Percentiles rank a stretch among this genome's conserved stretches.
Evolutionary conservation across 805 yeast species (phyloP).

Genomic region (Nakazawaea ambrosiae): DNA sequence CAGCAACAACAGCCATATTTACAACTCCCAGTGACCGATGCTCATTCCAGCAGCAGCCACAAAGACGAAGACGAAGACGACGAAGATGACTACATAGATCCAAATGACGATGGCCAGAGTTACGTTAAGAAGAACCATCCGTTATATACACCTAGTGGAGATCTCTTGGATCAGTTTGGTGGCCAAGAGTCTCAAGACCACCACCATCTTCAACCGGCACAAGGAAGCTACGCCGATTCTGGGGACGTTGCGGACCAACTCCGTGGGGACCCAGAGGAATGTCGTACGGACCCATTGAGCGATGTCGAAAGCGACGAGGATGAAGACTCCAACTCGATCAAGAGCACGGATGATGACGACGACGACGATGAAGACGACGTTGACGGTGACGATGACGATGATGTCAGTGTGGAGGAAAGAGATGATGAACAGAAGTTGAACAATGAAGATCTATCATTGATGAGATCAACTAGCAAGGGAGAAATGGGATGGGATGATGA

Average conservation of each 20-base stretch:
- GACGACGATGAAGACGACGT: conserved; percentile 2
- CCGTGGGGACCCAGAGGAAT: conserved; percentile 1
- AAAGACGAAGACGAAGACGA: conserved; percentile 29
- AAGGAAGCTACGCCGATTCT: neutral
- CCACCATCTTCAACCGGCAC: neutral
- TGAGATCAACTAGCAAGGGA: conserved; percentile 9
- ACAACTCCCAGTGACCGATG: neutral
- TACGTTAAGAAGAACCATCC: conserved; percentile 59
- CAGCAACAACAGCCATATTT: conserved; percentile 8
- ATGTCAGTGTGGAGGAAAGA: neutral
- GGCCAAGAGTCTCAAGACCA: neutral
- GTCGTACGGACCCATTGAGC: conserved; percentile 9
- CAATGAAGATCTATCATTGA: conserved; percentile 11
- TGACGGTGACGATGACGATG: neutral
- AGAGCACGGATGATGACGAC: neutral
- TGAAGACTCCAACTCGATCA: neutral
- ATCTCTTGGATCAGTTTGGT: conserved; percentile 7
- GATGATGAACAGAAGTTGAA: no score
- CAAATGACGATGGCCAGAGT: conserved; percentile 75
- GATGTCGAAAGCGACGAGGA: neutral
- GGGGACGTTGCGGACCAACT: neutral
- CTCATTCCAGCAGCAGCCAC: neutral
- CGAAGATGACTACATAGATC: conserved; percentile 70
- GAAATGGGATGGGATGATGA: conserved; percentile 11
- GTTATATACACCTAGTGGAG: conserved; percentile 42